Percentiles rank a stretch among this genome's conserved stretches.
Evolutionary conservation across 1,284 basidiomycete genomes (phyloP).

Genomic region (Mycosarcoma maydis): DNA sequence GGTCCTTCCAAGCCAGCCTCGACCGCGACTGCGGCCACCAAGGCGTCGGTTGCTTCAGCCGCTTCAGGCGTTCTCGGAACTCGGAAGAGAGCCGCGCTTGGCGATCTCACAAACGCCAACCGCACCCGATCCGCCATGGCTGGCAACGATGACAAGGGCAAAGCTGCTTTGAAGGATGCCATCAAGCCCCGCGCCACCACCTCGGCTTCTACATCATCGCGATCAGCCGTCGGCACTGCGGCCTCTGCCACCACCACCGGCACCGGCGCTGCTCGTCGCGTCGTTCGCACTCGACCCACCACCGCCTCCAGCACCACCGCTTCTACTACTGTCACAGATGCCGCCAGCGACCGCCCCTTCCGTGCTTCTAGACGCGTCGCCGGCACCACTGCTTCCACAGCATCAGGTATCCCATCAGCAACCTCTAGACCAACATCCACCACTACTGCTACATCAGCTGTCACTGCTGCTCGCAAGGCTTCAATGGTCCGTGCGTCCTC

Average conservation of each 20-base stretch:
- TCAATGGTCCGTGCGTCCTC: constrained; percentile 41
- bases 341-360: constrained; percentile 33
- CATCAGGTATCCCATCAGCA: constrained; percentile 27
- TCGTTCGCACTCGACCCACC: constrained; percentile 38
- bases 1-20: constrained; percentile 48
- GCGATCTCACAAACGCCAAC: constrained; percentile 64
- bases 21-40: constrained; percentile 32
- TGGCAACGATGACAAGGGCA: constrained; percentile 43
- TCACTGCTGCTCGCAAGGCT: constrained; percentile 30
- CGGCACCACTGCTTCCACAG: constrained; percentile 27
- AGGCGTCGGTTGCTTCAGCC: constrained; percentile 25
- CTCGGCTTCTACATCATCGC: constrained; percentile 26
- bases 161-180: constrained; percentile 42
- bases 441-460: constrained; percentile 6
- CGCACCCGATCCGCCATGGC: constrained; percentile 39
- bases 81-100: constrained; percentile 64
- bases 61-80: constrained; percentile 54
- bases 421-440: constrained; percentile 24
- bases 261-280: constrained; percentile 44
- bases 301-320: constrained; percentile 19
- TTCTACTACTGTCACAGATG: constrained; percentile 13
- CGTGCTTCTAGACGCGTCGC: constrained; percentile 37
- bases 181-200: constrained; percentile 44
- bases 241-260: constrained; percentile 26
- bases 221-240: constrained; percentile 15